Conservation (phyloP, 805 yeast species). For the Lipomyces japonicus region DNA sequence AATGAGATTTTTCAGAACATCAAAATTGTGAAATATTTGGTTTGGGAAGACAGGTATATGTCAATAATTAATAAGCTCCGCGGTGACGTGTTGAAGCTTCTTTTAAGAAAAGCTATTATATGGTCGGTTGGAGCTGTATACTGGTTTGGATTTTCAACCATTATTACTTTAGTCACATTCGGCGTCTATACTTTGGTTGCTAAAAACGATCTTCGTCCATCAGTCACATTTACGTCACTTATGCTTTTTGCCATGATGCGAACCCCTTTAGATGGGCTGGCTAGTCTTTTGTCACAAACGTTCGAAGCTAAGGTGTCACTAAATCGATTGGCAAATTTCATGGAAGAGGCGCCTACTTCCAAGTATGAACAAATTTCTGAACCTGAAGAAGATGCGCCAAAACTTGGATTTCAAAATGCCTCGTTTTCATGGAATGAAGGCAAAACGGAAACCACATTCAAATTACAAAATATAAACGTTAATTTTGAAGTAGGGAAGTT, state of each 20-base stretch:
- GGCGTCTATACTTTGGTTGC: slow-evolving; percentile 68
- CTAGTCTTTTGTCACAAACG: slow-evolving; percentile 74
- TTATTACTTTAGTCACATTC: slow-evolving; percentile 70
- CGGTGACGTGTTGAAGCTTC: slow-evolving; percentile 59
- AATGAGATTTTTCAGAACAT: slow-evolving; percentile 90
- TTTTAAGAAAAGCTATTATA: slow-evolving; percentile 54
- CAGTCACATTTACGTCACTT: slow-evolving; percentile 81
- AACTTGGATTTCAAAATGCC: slow-evolving; percentile 69
- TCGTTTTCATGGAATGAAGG: slow-evolving; percentile 61
- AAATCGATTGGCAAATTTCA: slow-evolving; percentile 73
- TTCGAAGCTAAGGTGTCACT: slow-evolving; percentile 81
- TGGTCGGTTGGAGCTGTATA: slow-evolving; percentile 59
- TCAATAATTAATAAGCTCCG: slow-evolving; percentile 66
- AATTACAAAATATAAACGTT: slow-evolving; percentile 61
- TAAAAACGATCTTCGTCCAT: slow-evolving; percentile 66
- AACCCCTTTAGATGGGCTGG: slow-evolving; percentile 74
- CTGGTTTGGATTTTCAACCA: slow-evolving; percentile 67
- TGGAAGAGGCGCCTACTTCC: slow-evolving; percentile 70
- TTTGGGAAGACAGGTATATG: slow-evolving; percentile 86
- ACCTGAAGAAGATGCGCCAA: slow-evolving; percentile 52
- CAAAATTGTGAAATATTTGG: slow-evolving; percentile 87
- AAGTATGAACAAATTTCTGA: slow-evolving; percentile 70
- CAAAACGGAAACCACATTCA: slow-evolving; percentile 55
- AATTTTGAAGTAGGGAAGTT: slow-evolving; percentile 64
- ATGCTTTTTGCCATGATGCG: slow-evolving; percentile 74